These are phyloP conservation scores for Brettanomyces custersianus DNA, from an alignment of 805 yeast species.

Conservation along the genomic window DNA sequence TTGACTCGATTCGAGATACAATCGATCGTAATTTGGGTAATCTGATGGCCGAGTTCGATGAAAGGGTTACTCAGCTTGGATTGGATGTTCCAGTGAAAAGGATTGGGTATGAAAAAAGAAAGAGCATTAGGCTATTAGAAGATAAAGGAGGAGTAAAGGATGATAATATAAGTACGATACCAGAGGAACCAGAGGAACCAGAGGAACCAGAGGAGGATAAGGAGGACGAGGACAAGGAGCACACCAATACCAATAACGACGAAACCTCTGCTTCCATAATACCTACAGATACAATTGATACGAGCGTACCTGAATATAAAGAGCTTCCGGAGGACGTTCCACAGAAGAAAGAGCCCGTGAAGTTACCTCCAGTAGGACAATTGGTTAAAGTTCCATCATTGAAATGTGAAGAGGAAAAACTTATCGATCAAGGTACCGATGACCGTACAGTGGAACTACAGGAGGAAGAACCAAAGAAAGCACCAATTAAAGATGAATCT, in stretches of 20 bases:
- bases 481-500: no score
- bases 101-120: conserved; percentile 6
- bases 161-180: no score
- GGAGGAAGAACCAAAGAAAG: no score
- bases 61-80: conserved; percentile 6
- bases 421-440: no score
- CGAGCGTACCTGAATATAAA: background rate
- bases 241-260: background rate
- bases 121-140: conserved; percentile 6
- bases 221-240: conserved; percentile 10
- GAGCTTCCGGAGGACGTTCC: conserved; percentile 1
- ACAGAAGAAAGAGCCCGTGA: conserved; percentile 1
- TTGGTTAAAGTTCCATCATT: background rate
- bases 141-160: conserved; percentile 33
- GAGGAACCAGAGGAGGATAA: conserved; percentile 31
- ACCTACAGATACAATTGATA: no score
- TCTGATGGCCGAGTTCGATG: conserved; percentile 9
- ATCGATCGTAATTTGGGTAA: conserved; percentile 7
- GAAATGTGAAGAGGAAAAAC: background rate
- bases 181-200: conserved; percentile 38
- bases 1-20: conserved; percentile 6
- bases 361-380: background rate
- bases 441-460: background rate
- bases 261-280: no score
- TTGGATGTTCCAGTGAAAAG: no score